Percentiles rank a stretch among this genome's conserved stretches.
These are phyloP conservation scores for Selaginella tamariscina DNA, from an alignment of 75 land plant species.

Conservation along the genomic window DNA sequence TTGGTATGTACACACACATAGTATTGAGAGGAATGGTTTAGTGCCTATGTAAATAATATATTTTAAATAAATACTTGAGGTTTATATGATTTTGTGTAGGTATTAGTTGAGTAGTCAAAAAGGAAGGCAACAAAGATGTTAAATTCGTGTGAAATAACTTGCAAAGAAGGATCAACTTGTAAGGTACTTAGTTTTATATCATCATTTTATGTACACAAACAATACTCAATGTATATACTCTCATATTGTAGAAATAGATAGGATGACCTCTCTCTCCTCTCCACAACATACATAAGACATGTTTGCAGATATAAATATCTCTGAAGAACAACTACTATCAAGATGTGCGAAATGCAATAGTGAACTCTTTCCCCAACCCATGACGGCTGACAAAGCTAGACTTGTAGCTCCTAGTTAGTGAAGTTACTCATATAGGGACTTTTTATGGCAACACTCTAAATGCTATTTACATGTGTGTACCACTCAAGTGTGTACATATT, in stretches of 20 bases:
- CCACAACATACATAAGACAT: too few relatives aligned
- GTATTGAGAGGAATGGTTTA: background rate
- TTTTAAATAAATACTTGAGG: too few relatives aligned
- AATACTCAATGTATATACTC: background rate
- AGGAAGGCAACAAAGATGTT: background rate
- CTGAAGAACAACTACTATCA: constrained; percentile 78
- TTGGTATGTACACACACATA: constrained; percentile 11
- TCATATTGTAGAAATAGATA: background rate
- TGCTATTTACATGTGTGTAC: constrained; percentile 23
- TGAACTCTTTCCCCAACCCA: constrained; percentile 57
- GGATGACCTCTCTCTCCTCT: background rate
- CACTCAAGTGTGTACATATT: background rate
- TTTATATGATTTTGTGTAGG: background rate
- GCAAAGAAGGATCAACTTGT: constrained; percentile 6
- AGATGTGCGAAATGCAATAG: constrained; percentile 98
- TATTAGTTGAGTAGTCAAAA: background rate
- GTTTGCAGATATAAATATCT: constrained; percentile 59
- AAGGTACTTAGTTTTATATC: background rate
- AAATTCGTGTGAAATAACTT: background rate
- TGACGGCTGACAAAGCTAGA: constrained; percentile 69
- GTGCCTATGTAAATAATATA: too few relatives aligned
- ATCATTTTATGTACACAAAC: background rate
- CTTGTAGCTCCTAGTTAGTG: constrained; percentile 40
- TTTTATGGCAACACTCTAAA: constrained; percentile 88
- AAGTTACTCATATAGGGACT: constrained; percentile 34